Evolutionary conservation across 148 eudicot genomes (phyloP).

Genomic region (Nepenthes gracilis): DNA sequence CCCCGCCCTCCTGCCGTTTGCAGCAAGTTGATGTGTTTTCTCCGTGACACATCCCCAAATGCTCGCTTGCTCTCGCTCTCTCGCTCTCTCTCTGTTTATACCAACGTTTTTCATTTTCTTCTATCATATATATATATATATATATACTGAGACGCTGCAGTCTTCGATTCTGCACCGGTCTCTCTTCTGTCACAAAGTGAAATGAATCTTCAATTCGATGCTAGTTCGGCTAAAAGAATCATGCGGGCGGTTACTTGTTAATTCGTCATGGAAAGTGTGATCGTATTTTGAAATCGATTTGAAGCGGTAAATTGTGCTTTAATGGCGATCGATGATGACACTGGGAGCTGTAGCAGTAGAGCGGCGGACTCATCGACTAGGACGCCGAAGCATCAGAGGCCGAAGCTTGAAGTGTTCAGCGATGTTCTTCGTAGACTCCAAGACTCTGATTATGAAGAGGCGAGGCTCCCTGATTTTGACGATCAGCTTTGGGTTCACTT

Average conservation of each 20-base stretch:
- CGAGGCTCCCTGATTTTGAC: slow-evolving; percentile 32
- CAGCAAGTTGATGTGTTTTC: slow-evolving; percentile 3
- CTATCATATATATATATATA: too few relatives aligned
- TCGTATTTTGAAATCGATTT: not conserved
- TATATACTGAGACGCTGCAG: too few relatives aligned
- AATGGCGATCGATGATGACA: slow-evolving; percentile 49
- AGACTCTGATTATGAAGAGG: slow-evolving; percentile 26
- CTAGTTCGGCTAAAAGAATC: not conserved
- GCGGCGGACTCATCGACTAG: slow-evolving; percentile 22
- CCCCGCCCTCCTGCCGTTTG: not conserved
- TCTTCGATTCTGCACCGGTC: not conserved
- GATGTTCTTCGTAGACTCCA: slow-evolving; percentile 34
- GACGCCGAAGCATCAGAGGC: slow-evolving; percentile 9
- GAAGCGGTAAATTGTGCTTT: not conserved
- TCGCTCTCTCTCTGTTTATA: too few relatives aligned
- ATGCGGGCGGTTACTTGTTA: not conserved
- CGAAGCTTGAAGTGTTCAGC: slow-evolving; percentile 31
- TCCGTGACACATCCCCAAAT: not conserved
- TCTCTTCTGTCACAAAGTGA: not conserved
- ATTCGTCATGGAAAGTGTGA: not conserved
- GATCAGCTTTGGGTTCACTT: slow-evolving; percentile 63
- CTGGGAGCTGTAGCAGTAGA: slow-evolving; percentile 49
- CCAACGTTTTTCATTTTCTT: too few relatives aligned
- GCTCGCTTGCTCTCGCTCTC: not conserved
- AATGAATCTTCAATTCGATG: slow-evolving; percentile 3